phyloP scores from a whole-genome alignment of 257 asterid species.

The Solanum chmielewskii region DNA sequence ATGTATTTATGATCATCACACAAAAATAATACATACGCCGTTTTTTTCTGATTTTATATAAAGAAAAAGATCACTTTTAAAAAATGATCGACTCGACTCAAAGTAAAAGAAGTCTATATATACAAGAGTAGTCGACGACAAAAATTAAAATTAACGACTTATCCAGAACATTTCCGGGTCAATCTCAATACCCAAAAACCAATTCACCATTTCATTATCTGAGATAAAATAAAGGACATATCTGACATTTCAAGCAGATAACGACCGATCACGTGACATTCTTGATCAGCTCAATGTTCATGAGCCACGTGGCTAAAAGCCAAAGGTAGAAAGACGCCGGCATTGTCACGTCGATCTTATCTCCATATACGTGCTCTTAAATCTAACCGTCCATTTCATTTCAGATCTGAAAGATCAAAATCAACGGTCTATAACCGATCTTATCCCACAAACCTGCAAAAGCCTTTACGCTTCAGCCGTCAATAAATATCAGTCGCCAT shows the following conservation, averaged over 20 bases:
- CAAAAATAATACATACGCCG: background rate
- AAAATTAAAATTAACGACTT: background rate
- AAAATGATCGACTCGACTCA: background rate
- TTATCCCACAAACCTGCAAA: conserved; percentile 7
- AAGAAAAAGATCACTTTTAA: background rate
- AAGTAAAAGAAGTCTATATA: background rate
- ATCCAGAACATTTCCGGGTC: background rate
- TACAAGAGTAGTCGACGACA: background rate
- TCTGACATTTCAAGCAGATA: conserved; percentile 1
- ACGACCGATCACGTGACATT: conserved; percentile 17
- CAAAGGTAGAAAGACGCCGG: background rate
- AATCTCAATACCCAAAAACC: background rate
- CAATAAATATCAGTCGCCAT: conserved; percentile 29
- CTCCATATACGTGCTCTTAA: conserved; percentile 27
- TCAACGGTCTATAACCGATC: conserved; percentile 29
- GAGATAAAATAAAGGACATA: conserved; percentile 1
- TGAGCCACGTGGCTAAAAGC: conserved; percentile 4
- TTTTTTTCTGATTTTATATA: background rate
- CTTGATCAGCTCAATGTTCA: background rate
- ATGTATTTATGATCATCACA: background rate
- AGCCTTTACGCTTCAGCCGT: conserved; percentile 17
- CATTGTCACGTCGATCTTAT: conserved; percentile 39
- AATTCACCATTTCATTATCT: background rate
- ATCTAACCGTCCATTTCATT: conserved; percentile 34
- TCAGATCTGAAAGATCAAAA: conserved; percentile 8